phyloP scores from a whole-genome alignment of 2,329 filamentous ascomycete genomes.

The Nannizzia gypsea region DNA sequence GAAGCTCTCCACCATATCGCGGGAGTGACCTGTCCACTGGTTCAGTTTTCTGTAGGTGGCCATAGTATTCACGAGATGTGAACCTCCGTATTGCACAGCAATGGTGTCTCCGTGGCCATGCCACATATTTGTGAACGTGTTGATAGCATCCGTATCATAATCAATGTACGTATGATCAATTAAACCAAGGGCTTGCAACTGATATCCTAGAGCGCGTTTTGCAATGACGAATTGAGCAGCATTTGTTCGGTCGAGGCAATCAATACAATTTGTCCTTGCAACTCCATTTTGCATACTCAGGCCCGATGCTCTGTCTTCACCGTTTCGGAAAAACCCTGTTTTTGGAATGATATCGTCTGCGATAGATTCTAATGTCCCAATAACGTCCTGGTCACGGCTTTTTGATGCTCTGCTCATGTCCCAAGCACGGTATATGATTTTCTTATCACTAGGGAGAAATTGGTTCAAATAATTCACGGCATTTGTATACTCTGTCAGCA shows the following conservation, averaged over 20 bases:
- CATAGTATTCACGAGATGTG: slow-evolving; percentile 97
- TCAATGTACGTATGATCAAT: slow-evolving; percentile 66
- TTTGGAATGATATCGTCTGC: slow-evolving; percentile 73
- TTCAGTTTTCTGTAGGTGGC: slow-evolving; percentile 98
- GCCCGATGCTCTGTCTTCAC: slow-evolving; percentile 54
- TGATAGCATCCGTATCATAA: slow-evolving; percentile 91
- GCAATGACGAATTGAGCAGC: slow-evolving; percentile 96
- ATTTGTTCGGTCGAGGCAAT: slow-evolving; percentile 93
- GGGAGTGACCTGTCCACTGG: slow-evolving; percentile 93
- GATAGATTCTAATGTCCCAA: slow-evolving; percentile 78
- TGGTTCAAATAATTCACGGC: slow-evolving; percentile 90
- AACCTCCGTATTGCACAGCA: slow-evolving; percentile 92
- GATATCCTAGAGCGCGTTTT: slow-evolving; percentile 82
- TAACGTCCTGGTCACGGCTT: slow-evolving; percentile 83
- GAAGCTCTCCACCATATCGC: slow-evolving; percentile 98
- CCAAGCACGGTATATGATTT: slow-evolving; percentile 89
- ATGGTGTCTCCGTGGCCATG: slow-evolving; percentile 97
- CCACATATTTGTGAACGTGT: slow-evolving; percentile 96
- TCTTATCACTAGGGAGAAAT: slow-evolving; percentile 69
- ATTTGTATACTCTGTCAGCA: slow-evolving; percentile 74
- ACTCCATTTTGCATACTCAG: slow-evolving; percentile 78
- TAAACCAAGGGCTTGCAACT: slow-evolving; percentile 82
- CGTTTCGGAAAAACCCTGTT: slow-evolving; percentile 93
- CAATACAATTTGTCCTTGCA: slow-evolving; percentile 92
- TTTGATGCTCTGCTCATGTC: slow-evolving; percentile 97